Evolutionary conservation across 768 basidiomycete genomes (phyloP).

Genomic region (Tulasnella calospora): DNA sequence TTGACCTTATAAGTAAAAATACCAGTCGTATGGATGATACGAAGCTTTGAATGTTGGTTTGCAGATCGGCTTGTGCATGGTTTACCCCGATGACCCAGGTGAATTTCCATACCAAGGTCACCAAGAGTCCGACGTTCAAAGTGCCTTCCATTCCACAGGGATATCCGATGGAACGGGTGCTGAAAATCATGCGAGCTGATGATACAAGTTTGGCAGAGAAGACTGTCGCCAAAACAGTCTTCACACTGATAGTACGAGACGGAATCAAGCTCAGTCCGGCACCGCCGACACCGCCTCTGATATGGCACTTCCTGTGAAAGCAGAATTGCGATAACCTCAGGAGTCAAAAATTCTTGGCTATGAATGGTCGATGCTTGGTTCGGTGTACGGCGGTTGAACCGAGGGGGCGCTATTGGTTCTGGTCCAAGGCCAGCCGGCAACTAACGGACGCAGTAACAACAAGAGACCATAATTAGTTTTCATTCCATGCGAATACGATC

Average conservation of each 20-base stretch:
- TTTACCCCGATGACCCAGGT: not conserved
- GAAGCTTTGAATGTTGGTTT: not conserved
- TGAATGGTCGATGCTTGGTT: too few species aligned
- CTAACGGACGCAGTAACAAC: too few species aligned
- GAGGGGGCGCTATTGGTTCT: too few species aligned
- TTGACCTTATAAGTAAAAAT: not conserved
- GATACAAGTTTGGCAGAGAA: not conserved
- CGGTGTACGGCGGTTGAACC: too few species aligned
- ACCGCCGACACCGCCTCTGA: too few species aligned
- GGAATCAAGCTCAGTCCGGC: too few species aligned
- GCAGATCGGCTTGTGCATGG: not conserved
- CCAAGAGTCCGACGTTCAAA: not conserved
- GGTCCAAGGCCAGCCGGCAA: too few species aligned
- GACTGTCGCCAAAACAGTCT: not conserved
- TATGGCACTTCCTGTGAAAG: not conserved
- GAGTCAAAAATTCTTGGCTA: too few species aligned
- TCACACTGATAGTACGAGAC: not conserved
- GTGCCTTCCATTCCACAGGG: not conserved
- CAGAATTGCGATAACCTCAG: not conserved
- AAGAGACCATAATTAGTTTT: too few species aligned
- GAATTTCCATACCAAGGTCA: not conserved
- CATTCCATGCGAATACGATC: too few species aligned
- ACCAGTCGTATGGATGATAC: not conserved
- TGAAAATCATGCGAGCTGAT: not conserved
- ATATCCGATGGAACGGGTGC: not conserved